Evolutionary conservation across 345 rosid genomes (phyloP), one percentile per base, ranked within the genome.

Genomic region (Trapa bicornis): DNA sequence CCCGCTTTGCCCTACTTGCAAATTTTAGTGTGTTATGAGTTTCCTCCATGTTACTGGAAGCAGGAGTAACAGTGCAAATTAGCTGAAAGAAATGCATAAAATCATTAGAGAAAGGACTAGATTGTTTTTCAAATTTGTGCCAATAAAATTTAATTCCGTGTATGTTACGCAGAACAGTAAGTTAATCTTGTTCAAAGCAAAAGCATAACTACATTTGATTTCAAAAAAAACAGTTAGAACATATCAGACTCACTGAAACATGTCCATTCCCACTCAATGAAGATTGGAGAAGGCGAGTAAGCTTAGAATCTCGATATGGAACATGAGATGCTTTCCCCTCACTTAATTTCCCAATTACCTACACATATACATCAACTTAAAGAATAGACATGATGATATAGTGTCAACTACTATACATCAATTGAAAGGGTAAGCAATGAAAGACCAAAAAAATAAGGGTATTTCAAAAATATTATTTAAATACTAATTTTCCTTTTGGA

Each of bases 251-350:
- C 80, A 95, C 99, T 75, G 98, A 95, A 54, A 95, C 98, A 83
- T 95, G 98, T 32, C 99, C 99, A 68, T 86, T 96, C 69, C 99
- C 98, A 70, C 98, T 83, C 72, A 95, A 68, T 17, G 99, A 95
- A 73, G 99, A 89, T 73, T 95, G 99, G 82, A 95, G 78, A 80
- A 95, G 99, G 60, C 99, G 96, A 36, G 99, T 95, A 64, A 95
- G 96, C 81, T 95, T 95, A 60, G 99, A 95, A 76, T 95, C 99
- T 56, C 99, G 87, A 79, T 86, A 95, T 37, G 99, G 99, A 82
- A 95, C 96, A 80, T 95, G 99, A 76, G 94, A 91, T 71, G 97
- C 96, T 84, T 85, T 95, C 69, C 99, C 99, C 79, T 95, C 99
- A 71, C 98, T 95, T 73, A 95, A 77, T 75, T 95, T 95, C 74